Evolutionary conservation across 2,329 filamentous ascomycete genomes (phyloP), one percentile per base, ranked within the genome.

Genomic region (Aureobasidium melanogenum): DNA sequence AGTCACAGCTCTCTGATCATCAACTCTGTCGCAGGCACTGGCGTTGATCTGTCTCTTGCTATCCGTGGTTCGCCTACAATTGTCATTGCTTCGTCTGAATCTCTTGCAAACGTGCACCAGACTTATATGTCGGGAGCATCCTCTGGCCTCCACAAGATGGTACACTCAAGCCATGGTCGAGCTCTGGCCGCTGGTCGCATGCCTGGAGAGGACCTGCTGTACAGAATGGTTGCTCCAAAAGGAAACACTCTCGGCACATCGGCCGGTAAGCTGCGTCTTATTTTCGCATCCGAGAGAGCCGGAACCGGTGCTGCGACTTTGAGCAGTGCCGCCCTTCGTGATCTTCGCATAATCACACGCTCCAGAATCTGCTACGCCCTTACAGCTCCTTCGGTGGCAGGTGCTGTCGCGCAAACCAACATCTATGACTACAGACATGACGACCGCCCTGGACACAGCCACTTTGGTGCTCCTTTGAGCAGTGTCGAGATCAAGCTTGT

Each of bases 301-400:
- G 88, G 86, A 43, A 79, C 79, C 2, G 84, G 86, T 1, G 9
- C 22, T 14, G 17, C 39, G 8, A 80, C 83, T 1, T 77, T 97
- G 14, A 88, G 83, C 43, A 85, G 88, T 3, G 75, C 82, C 24
- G 83, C 86, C 55, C 79, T 97, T 43, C 90, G 88, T 0, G 90
- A 97, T 69, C 76, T 97, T 62, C 85, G 92, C 48, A 82, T 95
- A 57, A 89, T 91, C 73, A 89, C 88, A 1, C 84, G 88, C 30
- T 87, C 91, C 1, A 84, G 91, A 56, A 80, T 97, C 61, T 80
- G 95, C 55, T 96, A 97, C 73, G 92, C 91, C 3, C 80, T 99
- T 60, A 88, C 91, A 19, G 86, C 88, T 0, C 79, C 90, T 26
- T 84, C 84, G 63, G 89, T 97, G n/a, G 93, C 92, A 2, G 94